Conservation (phyloP, 208 protist genomes). For the Acanthamoeba culbertsoni region DNA sequence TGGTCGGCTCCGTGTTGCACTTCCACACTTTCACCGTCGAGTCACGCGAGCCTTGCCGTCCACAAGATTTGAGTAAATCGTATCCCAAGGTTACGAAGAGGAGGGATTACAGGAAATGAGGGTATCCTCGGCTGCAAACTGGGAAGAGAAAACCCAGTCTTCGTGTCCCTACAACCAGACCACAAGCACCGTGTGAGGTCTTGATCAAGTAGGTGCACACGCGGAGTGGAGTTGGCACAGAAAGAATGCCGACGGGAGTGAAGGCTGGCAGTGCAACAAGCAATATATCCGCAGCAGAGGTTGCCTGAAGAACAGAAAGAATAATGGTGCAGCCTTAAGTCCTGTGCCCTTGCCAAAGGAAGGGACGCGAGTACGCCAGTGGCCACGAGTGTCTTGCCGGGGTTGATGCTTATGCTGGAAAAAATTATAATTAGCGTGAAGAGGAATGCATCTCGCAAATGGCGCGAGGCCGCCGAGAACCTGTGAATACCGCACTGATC, state of each 20-base stretch:
- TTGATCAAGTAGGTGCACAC: background rate
- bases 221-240: background rate
- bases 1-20: background rate
- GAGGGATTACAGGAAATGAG: background rate
- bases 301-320: background rate
- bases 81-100: background rate
- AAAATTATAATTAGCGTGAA: background rate
- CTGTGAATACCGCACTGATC: conserved; percentile 45
- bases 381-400: background rate
- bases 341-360: background rate
- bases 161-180: background rate
- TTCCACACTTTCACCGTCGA: background rate
- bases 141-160: conserved; percentile 14
- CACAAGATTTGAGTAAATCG: background rate
- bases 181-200: background rate
- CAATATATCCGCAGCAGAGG: background rate
- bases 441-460: too few species aligned
- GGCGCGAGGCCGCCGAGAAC: too few species aligned
- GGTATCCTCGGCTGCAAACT: too few species aligned
- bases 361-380: background rate
- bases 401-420: background rate
- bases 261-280: background rate
- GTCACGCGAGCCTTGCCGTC: background rate
- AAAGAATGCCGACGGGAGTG: background rate
- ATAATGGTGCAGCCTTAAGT: background rate